These are phyloP conservation scores for Aspergillus pseudotamarii DNA, from an alignment of 2,329 filamentous ascomycete species.

Conservation along the genomic window DNA sequence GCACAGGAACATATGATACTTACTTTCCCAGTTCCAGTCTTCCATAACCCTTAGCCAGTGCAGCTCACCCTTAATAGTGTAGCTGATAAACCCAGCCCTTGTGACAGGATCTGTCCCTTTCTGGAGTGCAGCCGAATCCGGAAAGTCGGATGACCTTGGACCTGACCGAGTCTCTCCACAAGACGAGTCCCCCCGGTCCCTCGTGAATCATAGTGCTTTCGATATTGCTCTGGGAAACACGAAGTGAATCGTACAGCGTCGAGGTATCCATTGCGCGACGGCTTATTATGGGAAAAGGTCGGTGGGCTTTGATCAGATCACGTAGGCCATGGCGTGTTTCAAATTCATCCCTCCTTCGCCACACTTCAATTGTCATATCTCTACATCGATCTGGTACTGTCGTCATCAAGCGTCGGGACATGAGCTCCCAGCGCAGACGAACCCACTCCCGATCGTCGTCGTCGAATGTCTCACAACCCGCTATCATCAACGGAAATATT, in stretches of 20 bases:
- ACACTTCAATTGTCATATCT: background rate
- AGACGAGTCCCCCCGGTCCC: background rate
- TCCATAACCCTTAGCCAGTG: background rate
- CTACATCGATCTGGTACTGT: background rate
- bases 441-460: background rate
- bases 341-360: background rate
- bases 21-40: conserved; percentile 1
- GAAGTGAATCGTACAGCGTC: background rate
- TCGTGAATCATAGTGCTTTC: background rate
- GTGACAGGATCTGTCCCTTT: conserved; percentile 2
- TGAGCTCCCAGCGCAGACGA: background rate
- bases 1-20: background rate
- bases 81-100: conserved; percentile 5
- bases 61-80: background rate
- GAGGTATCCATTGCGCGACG: background rate
- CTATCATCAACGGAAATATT: background rate
- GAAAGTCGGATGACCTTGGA: background rate
- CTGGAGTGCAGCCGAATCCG: background rate
- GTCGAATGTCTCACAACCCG: background rate
- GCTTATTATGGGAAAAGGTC: background rate
- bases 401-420: background rate
- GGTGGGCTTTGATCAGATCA: background rate
- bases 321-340: background rate
- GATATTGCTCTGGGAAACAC: background rate
- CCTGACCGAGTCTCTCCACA: background rate